A percentile compares a stretch with the other conserved stretches of the same genome.
phyloP scores from a whole-genome alignment of 2,329 filamentous ascomycete genomes.

The Monilinia laxa region DNA sequence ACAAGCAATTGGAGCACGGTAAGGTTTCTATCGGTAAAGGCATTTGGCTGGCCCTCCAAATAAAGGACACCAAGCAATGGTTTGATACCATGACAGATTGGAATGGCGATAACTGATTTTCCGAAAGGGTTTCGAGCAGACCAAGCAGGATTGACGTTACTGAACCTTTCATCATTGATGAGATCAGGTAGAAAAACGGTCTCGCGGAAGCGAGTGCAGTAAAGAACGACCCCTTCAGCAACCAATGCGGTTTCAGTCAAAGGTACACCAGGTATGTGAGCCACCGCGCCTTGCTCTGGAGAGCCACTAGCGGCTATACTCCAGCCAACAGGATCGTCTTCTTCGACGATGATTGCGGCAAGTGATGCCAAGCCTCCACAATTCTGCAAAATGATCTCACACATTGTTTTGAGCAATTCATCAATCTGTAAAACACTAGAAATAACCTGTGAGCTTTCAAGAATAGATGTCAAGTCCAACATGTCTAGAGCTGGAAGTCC shows the following conservation, averaged over 20 bases:
- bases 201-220: conserved; percentile 74
- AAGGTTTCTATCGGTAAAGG: conserved; percentile 73
- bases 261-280: conserved; percentile 64
- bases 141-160: conserved; percentile 70
- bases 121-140: conserved; percentile 66
- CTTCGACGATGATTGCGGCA: conserved; percentile 72
- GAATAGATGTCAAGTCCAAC: conserved; percentile 76
- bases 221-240: conserved; percentile 74
- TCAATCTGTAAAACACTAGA: conserved; percentile 77
- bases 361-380: conserved; percentile 69
- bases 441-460: conserved; percentile 76
- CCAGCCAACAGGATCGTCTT: conserved; percentile 59
- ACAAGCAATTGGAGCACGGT: conserved; percentile 69
- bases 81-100: conserved; percentile 71
- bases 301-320: conserved; percentile 72
- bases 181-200: conserved; percentile 72
- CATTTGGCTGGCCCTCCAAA: conserved; percentile 70
- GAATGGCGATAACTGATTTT: conserved; percentile 76
- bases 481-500: conserved; percentile 76
- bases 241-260: conserved; percentile 65
- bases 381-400: conserved; percentile 75
- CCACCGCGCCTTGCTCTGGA: conserved; percentile 65
- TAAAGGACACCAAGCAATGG: conserved; percentile 72
- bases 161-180: conserved; percentile 73
- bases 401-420: conserved; percentile 75